Base-by-base conservation (phyloP, 2,329 filamentous ascomycete genomes). In the Apiospora kogelbergensis region DNA sequence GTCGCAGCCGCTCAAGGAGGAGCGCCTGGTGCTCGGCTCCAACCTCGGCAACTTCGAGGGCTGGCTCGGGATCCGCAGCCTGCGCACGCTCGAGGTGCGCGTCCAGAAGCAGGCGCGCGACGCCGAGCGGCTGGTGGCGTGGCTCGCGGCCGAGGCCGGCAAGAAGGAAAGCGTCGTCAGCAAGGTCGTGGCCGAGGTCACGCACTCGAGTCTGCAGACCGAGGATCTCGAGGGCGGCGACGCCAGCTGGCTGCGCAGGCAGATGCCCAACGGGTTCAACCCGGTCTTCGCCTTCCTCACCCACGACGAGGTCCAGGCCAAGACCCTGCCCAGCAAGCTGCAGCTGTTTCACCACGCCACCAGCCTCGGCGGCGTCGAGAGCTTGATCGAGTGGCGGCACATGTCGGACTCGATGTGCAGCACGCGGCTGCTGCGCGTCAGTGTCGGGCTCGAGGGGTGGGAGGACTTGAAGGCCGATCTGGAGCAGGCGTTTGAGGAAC, bases 331-430 rank as follows among this genome's bases (percentile, higher is more conserved):
- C 3, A 92, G 91, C 76, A 92, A 93, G 79, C 81, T 98, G 78
- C 78, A 84, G 2, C 86, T 97, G 60, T 98, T 98, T 83, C 93
- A 97, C 75, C 96, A 99, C 80, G 96, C 96, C 6, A 99, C 96
- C 2, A 97, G 93, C 79, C 81, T 98, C 37, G 96, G 96, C 2
- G 95, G 96, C 5, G 94, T 98, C 11, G 96, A 98, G 86, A 96
- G 93, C 76, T 81, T 98, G 83, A 95, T 99, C 74, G 96, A 99
- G 86, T 99, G 96, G 96, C 86, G 96, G 70, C 89, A 92, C 64
- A 96, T 99, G 93, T 91, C 90, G 70, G 96, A 99, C 83, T 75
- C 81, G 3, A 84, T 79, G 1, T 90, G 97, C 46, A 93, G 97
- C 77, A 87, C 85, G 76, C 84, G 88, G 69, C 79, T 98, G 78